Base-by-base conservation (phyloP, 495 filamentous ascomycete genomes). In the Penicillium mononematosum region DNA sequence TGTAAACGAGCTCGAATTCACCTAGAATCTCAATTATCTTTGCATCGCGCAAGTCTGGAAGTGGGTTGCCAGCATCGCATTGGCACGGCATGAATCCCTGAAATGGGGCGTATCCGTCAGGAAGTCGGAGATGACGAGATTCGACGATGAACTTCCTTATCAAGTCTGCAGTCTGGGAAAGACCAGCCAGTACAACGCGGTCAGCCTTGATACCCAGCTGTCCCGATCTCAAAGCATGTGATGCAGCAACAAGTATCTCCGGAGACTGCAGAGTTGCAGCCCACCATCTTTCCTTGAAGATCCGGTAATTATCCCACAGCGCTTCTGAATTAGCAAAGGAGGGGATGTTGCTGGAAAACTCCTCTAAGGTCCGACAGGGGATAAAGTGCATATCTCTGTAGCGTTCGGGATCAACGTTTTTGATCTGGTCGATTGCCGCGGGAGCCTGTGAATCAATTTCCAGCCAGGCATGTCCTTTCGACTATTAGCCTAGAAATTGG, bases 381-480 rank as follows among this genome's bases (percentile, higher is more conserved):
- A 50, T 56, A 4, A 60, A 60, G 32, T 38, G 25, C 36, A 60
- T 60, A 1, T 51, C 25, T 27, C 41, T 29, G 52, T 60, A 60
- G 12, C 53, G 42, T 19, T 47, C 46, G 1, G 36, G 45, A 45
- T 60, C 52, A 16, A 39, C 5, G 1, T 43, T 39, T n/a, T 51
- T 56, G 34, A 49, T 56, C n/a, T 57, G 45, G 4, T 39, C 58
- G 27, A 60, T 34, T 16, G 58, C 53, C 1, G 52, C 25, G 17
- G 58, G 58, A 19, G 45, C 58, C 39, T 60, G 58, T 1, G 58
- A 56, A 38, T 60, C 58, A 11, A 60, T 25, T 29, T 57, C 36
- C 8, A 60, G 14, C 58, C 58, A 60, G 7, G 44, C 58, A 17
- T 60, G 58, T 6, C 58, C 58, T 60, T 36, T 34, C 11, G 17